Evolutionary conservation across 306 rosid species (phyloP).

Genomic region (Ormosia emarginata): DNA sequence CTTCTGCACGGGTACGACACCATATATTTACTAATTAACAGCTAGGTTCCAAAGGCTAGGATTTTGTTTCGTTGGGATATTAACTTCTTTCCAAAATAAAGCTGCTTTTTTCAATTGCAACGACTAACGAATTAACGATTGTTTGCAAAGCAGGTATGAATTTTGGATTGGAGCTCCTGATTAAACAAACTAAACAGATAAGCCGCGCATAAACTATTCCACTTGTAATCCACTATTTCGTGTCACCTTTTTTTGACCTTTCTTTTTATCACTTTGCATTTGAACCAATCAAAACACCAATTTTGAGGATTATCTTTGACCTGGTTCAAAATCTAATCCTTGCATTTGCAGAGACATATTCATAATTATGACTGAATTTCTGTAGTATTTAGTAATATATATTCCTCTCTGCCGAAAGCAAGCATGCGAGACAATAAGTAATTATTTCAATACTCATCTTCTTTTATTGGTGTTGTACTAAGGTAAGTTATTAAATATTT

Average conservation of each 20-base stretch:
- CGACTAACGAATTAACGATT: not conserved
- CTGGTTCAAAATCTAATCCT: constrained; percentile 10
- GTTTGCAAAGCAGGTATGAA: not conserved
- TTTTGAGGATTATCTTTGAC: not conserved
- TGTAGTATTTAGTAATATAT: not conserved
- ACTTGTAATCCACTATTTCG: constrained; percentile 17
- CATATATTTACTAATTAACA: not conserved
- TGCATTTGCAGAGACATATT: not conserved
- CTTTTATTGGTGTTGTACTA: not conserved
- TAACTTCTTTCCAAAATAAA: not conserved
- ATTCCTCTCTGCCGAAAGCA: not conserved
- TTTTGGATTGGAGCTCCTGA: not conserved
- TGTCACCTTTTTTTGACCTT: not conserved
- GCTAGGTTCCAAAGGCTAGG: not conserved
- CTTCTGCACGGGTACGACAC: not conserved
- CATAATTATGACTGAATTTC: not conserved
- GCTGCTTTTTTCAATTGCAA: not conserved
- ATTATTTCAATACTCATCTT: not conserved
- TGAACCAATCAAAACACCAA: constrained; percentile 7
- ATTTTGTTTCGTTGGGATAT: not conserved
- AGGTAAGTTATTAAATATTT: not conserved
- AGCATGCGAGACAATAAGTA: not conserved
- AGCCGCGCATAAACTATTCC: not conserved
- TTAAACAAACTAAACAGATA: constrained; percentile 19
- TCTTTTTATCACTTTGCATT: constrained; percentile 19